These are phyloP conservation scores for Aspergillus alliaceus DNA, from an alignment of 2,329 filamentous ascomycete genomes.

Conservation along the genomic window DNA sequence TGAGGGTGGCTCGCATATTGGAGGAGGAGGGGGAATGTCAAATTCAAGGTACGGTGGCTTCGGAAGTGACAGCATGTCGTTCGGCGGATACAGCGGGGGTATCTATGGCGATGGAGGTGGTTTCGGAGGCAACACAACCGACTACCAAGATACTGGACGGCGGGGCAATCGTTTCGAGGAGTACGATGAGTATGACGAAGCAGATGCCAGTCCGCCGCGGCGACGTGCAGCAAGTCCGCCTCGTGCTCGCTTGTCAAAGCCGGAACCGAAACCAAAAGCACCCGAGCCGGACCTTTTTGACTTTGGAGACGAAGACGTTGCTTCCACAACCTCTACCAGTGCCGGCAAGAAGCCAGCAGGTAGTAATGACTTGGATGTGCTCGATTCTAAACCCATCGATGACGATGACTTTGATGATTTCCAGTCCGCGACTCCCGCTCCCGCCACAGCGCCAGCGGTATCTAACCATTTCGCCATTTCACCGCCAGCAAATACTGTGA, in stretches of 20 bases:
- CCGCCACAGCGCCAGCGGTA: slow-evolving; percentile 32
- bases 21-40: slow-evolving; percentile 55
- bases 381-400: slow-evolving; percentile 51
- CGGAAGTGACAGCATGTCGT: slow-evolving; percentile 70
- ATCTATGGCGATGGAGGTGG: slow-evolving; percentile 97
- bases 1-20: slow-evolving; percentile 71
- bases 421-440: slow-evolving; percentile 72
- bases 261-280: slow-evolving; percentile 70
- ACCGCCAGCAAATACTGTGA: slow-evolving; percentile 50
- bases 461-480: slow-evolving; percentile 41
- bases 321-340: slow-evolving; percentile 43
- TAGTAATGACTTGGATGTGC: slow-evolving; percentile 48
- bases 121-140: slow-evolving; percentile 75
- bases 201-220: slow-evolving; percentile 53
- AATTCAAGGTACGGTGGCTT: slow-evolving; percentile 78
- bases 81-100: slow-evolving; percentile 67
- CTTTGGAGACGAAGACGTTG: slow-evolving; percentile 74
- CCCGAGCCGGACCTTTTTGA: slow-evolving; percentile 92
- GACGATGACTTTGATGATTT: slow-evolving; percentile 97
- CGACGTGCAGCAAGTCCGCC: slow-evolving; percentile 50
- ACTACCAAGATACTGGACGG: slow-evolving; percentile 65
- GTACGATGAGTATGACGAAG: slow-evolving; percentile 95
- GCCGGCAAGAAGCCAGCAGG: slow-evolving; percentile 47
- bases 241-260: slow-evolving; percentile 51
- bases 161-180: slow-evolving; percentile 84